A percentile compares a stretch with the other conserved stretches of the same genome.
These are phyloP conservation scores for Tetraselmis striata DNA, from an alignment of 139 green algal genomes.

Conservation along the genomic window DNA sequence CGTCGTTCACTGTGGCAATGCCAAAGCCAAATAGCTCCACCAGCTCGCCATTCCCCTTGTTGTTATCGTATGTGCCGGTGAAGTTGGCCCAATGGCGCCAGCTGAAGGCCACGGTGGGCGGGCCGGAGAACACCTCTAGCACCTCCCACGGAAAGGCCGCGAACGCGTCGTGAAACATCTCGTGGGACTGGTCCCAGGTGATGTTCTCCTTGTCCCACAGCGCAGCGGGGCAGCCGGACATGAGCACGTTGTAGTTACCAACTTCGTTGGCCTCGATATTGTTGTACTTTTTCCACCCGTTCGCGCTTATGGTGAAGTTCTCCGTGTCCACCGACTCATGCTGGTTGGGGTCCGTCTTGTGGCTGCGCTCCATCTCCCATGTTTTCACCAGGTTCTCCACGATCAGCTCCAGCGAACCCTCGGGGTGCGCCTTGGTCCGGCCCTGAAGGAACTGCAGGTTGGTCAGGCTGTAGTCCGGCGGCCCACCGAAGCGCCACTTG, in stretches of 20 bases:
- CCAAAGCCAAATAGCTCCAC: conserved; percentile 25
- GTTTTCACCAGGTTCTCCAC: conserved; percentile 21
- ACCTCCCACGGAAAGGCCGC: conserved; percentile 19
- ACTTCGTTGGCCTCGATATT: too few species aligned
- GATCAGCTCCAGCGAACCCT: conserved; percentile 8
- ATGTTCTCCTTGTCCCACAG: neutral
- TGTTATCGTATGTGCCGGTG: conserved; percentile 12
- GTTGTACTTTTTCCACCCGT: too few species aligned
- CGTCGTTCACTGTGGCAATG: conserved; percentile 19
- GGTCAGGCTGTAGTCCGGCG: too few species aligned
- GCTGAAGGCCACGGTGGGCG: conserved; percentile 16
- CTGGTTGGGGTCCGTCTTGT: too few species aligned
- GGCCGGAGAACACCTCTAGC: conserved; percentile 13
- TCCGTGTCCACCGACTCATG: too few species aligned
- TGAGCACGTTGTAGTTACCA: conserved; percentile 23
- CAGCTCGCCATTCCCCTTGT: conserved; percentile 12
- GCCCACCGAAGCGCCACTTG: too few species aligned
- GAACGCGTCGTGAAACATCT: conserved; percentile 14
- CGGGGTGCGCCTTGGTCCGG: too few species aligned
- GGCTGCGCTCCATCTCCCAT: conserved; percentile 18
- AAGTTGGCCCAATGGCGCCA: conserved; percentile 22
- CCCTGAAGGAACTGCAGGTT: too few species aligned
- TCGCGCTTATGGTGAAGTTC: too few species aligned
- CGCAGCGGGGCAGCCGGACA: neutral
- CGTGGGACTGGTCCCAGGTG: conserved; percentile 6